phyloP scores from a whole-genome alignment of 306 rosid species.

The Adenanthera pavonina region DNA sequence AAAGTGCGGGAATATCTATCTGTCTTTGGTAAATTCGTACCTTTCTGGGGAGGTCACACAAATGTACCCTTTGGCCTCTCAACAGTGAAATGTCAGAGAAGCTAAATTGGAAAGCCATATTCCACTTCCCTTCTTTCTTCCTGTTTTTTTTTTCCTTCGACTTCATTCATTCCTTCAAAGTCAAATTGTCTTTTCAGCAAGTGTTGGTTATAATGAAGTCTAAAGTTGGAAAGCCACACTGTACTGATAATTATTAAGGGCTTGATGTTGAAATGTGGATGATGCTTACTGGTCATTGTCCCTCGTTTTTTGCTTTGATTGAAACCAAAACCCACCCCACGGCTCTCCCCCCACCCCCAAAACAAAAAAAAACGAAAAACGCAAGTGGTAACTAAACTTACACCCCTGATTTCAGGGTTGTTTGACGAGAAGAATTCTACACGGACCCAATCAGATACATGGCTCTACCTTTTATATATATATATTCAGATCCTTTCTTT shows the following conservation, averaged over 20 bases:
- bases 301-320: conserved; percentile 13
- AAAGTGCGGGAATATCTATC: conserved; percentile 31
- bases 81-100: conserved; percentile 34
- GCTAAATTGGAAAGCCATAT: conserved; percentile 2
- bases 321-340: too few species aligned
- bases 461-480: too few species aligned
- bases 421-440: conserved; percentile 24
- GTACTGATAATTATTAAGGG: conserved; percentile 11
- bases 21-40: conserved; percentile 32
- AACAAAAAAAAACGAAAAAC: background rate
- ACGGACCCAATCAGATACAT: background rate
- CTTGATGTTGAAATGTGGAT: conserved; percentile 33
- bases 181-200: conserved; percentile 41
- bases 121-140: background rate
- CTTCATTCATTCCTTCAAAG: conserved; percentile 27
- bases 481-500: too few species aligned
- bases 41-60: conserved; percentile 37
- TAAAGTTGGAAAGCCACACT: conserved; percentile 33
- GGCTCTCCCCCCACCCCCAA: too few species aligned
- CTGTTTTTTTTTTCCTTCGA: background rate
- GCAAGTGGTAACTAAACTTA: background rate
- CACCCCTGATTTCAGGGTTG: background rate
- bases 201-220: conserved; percentile 11
- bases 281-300: conserved; percentile 29
- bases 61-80: background rate